phyloP scores from a whole-genome alignment of 2,329 filamentous ascomycete species.

The Pyrenophora graminea region DNA sequence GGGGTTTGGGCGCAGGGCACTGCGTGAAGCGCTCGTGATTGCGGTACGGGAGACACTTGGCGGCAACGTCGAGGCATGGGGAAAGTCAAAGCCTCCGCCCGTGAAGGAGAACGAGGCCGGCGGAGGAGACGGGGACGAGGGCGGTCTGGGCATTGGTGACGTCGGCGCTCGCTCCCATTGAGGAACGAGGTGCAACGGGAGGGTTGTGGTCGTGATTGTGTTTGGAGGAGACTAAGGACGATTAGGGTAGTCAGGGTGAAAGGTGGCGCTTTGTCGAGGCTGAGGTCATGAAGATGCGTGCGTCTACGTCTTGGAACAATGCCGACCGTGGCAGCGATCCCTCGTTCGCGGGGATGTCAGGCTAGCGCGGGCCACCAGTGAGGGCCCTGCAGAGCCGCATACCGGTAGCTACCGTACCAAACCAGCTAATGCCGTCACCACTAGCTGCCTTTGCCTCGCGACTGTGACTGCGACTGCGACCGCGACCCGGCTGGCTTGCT shows the following conservation, averaged over 20 bases:
- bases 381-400: slow-evolving; percentile 7
- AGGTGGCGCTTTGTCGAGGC: background rate
- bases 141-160: slow-evolving; percentile 39
- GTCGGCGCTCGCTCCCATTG: slow-evolving; percentile 24
- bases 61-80: slow-evolving; percentile 46
- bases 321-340: background rate
- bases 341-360: slow-evolving; percentile 1
- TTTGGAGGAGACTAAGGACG: background rate
- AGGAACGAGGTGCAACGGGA: background rate
- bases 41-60: slow-evolving; percentile 13
- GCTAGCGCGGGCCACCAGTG: background rate
- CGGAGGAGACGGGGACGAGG: slow-evolving; percentile 34
- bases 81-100: slow-evolving; percentile 51
- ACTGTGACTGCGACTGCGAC: background rate
- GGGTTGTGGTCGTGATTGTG: background rate
- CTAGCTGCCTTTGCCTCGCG: slow-evolving; percentile 3
- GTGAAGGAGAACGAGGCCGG: slow-evolving; percentile 39
- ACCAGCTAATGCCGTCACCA: slow-evolving; percentile 10
- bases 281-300: background rate
- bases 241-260: background rate
- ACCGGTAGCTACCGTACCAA: background rate
- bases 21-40: slow-evolving; percentile 1
- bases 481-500: background rate
- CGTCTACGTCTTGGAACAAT: too few relatives aligned
- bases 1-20: slow-evolving; percentile 14